Percentiles rank a stretch among this genome's conserved stretches.
phyloP scores from a whole-genome alignment of 257 asterid genomes.

The Capsicum baccatum region DNA sequence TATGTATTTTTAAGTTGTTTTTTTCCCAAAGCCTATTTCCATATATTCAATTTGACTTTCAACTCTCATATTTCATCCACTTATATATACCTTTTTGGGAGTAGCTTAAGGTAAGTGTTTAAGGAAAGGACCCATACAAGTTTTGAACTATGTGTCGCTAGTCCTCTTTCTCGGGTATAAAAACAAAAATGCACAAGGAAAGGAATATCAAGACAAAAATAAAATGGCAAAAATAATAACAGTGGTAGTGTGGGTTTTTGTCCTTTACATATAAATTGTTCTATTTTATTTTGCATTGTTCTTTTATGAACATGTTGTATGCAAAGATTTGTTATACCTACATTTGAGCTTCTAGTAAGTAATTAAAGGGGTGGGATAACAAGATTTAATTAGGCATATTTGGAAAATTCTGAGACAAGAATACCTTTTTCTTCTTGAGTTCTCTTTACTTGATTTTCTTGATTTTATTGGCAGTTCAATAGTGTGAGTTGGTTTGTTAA shows the following conservation, averaged over 20 bases:
- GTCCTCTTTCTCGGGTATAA: too few species aligned
- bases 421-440: background rate
- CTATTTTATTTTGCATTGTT: background rate
- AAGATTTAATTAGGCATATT: background rate
- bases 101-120: background rate
- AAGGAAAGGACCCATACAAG: too few species aligned
- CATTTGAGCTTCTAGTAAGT: background rate
- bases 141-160: too few species aligned
- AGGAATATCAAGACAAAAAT: too few species aligned
- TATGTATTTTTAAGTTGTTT: background rate
- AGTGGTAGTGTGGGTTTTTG: too few species aligned
- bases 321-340: background rate
- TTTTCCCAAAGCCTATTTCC: background rate
- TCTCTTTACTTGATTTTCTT: slow-evolving; percentile 20
- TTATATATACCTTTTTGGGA: background rate
- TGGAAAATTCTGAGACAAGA: background rate
- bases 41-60: background rate
- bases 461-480: background rate
- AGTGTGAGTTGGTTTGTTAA: background rate
- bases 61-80: background rate
- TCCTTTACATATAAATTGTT: too few species aligned
- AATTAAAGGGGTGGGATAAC: background rate
- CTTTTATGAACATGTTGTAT: background rate
- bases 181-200: too few species aligned
- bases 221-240: too few species aligned